A percentile compares a stretch with the other conserved stretches of the same genome.
phyloP scores from a whole-genome alignment of 2,329 filamentous ascomycete genomes.

The Penicillium sclerotigenum region DNA sequence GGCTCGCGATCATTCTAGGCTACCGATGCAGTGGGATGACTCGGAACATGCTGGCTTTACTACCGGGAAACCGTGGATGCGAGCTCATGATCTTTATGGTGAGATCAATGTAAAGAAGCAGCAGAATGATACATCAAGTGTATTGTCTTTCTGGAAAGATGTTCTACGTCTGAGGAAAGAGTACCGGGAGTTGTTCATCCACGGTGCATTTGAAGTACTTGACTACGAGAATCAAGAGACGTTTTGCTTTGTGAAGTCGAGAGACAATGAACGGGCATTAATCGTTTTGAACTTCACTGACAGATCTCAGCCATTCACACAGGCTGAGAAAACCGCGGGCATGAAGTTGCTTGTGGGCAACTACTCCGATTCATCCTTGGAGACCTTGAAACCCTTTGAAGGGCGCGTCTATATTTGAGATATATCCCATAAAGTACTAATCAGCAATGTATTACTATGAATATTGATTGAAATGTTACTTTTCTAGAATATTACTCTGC shows the following conservation, averaged over 20 bases:
- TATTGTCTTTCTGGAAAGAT: slow-evolving; percentile 59
- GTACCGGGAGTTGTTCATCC: slow-evolving; percentile 53
- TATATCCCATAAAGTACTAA: background rate
- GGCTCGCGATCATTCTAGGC: slow-evolving; percentile 58
- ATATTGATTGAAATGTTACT: background rate
- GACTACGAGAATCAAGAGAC: slow-evolving; percentile 23
- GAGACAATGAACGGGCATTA: slow-evolving; percentile 14
- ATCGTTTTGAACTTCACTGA: slow-evolving; percentile 20
- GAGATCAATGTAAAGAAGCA: slow-evolving; percentile 54
- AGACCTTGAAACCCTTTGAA: slow-evolving; percentile 18
- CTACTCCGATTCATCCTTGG: slow-evolving; percentile 2
- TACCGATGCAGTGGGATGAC: slow-evolving; percentile 65
- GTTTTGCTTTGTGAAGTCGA: slow-evolving; percentile 22
- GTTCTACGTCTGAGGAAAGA: slow-evolving; percentile 55
- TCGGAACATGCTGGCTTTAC: slow-evolving; percentile 62
- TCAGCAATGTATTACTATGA: background rate
- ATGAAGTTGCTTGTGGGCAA: slow-evolving; percentile 23
- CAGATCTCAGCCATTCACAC: slow-evolving; percentile 11
- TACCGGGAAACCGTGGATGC: slow-evolving; percentile 57
- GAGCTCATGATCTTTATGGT: slow-evolving; percentile 47
- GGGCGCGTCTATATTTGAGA: slow-evolving; percentile 21
- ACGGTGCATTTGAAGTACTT: slow-evolving; percentile 21
- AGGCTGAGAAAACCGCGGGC: background rate
- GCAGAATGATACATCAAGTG: slow-evolving; percentile 41
- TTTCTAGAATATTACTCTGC: background rate